These are phyloP conservation scores for Amylostereum areolatum DNA, from an alignment of 1,284 basidiomycete genomes.

Conservation along the genomic window DNA sequence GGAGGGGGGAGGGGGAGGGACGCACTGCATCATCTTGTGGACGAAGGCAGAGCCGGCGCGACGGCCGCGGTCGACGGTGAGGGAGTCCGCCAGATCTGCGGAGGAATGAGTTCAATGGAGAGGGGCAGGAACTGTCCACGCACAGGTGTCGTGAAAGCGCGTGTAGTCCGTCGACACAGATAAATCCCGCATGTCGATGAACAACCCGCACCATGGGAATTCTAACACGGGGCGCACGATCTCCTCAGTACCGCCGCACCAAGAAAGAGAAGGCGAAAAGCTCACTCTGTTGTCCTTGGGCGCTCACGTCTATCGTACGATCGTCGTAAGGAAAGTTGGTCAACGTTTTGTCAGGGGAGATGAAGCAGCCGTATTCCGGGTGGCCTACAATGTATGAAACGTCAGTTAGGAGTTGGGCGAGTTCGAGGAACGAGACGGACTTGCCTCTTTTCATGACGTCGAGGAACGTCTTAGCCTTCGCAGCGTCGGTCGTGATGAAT, in stretches of 20 bases:
- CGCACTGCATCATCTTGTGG: conserved; percentile 67
- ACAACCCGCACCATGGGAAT: conserved; percentile 88
- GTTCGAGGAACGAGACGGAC: conserved; percentile 15
- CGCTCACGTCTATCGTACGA: conserved; percentile 48
- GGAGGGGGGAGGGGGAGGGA: conserved; percentile 4
- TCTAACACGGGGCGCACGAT: conserved; percentile 31
- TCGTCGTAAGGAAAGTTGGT: conserved; percentile 66
- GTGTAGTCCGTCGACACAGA: conserved; percentile 74
- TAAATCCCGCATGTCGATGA: conserved; percentile 70
- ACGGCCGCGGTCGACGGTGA: conserved; percentile 61
- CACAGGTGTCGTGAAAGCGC: conserved; percentile 57
- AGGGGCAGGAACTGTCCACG: conserved; percentile 18
- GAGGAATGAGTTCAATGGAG: background rate
- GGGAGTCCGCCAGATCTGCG: conserved; percentile 52
- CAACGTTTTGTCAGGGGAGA: conserved; percentile 85
- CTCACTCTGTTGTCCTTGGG: conserved; percentile 42
- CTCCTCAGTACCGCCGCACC: no score
- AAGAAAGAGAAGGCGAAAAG: background rate
- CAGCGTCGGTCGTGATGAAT: conserved; percentile 69
- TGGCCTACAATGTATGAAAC: conserved; percentile 47
- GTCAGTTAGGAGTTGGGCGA: background rate
- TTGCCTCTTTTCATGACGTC: conserved; percentile 70
- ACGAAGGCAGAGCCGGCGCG: conserved; percentile 51
- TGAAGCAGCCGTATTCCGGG: conserved; percentile 89
- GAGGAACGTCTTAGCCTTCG: conserved; percentile 69